A percentile compares a stretch with the other conserved stretches of the same genome.
Conservation (phyloP, 2,329 filamentous ascomycete species). For the Huntiella bhutanensis region DNA sequence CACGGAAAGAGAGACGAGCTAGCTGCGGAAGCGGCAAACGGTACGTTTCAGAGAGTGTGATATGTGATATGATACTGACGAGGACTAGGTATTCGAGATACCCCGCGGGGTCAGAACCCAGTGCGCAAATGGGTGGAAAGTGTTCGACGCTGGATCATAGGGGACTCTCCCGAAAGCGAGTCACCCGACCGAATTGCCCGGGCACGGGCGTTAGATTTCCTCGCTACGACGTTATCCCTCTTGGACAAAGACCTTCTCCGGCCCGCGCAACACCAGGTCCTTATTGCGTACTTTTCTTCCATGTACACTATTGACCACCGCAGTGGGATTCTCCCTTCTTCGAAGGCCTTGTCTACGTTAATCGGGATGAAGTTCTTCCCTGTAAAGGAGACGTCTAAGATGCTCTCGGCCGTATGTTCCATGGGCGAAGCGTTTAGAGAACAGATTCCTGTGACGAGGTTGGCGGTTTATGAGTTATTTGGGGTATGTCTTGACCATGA, state of each 20-base stretch:
- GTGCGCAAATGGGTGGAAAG: slow-evolving; percentile 37
- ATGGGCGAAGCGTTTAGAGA: slow-evolving; percentile 38
- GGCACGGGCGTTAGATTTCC: slow-evolving; percentile 37
- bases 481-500: slow-evolving; percentile 24
- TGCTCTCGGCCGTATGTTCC: slow-evolving; percentile 29
- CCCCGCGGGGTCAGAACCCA: slow-evolving; percentile 24
- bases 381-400: slow-evolving; percentile 26
- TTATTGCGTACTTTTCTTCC: slow-evolving; percentile 36
- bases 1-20: slow-evolving; percentile 22
- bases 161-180: slow-evolving; percentile 23
- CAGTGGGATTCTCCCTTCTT: slow-evolving; percentile 35
- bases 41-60: slow-evolving; percentile 14
- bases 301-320: slow-evolving; percentile 42
- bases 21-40: slow-evolving; percentile 27
- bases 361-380: slow-evolving; percentile 32
- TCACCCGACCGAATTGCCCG: slow-evolving; percentile 33
- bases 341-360: slow-evolving; percentile 32
- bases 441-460: slow-evolving; percentile 31
- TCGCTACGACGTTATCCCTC: slow-evolving; percentile 33
- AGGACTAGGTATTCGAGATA: slow-evolving; percentile 18
- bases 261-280: slow-evolving; percentile 31
- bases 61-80: too few relatives aligned
- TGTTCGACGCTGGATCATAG: slow-evolving; percentile 33
- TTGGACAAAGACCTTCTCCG: slow-evolving; percentile 28
- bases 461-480: slow-evolving; percentile 33